Percentiles rank a stretch among this genome's conserved stretches.
phyloP scores from a whole-genome alignment of 1,284 basidiomycete genomes.

The Erythrobasidium hasegawianum region DNA sequence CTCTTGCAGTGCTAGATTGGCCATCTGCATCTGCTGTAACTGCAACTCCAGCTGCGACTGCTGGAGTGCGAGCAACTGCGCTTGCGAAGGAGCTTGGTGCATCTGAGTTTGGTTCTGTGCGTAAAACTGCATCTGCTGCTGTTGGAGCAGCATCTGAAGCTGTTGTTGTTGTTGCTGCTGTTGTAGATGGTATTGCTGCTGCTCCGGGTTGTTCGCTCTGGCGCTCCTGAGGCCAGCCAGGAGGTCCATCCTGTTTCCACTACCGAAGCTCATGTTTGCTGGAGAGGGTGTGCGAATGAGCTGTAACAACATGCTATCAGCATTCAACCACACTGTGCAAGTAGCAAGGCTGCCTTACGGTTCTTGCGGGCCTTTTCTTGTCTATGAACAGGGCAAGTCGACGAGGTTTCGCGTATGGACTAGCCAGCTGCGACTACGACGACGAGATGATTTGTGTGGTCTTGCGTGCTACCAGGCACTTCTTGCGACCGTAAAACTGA shows the following conservation, averaged over 20 bases:
- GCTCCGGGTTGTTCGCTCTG: not conserved
- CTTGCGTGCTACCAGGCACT: no score
- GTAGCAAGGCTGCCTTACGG: no score
- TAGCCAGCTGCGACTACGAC: no score
- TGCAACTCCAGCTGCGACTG: conserved; percentile 34
- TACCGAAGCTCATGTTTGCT: conserved; percentile 11
- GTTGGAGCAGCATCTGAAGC: conserved; percentile 15
- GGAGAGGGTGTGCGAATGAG: not conserved
- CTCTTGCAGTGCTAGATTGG: conserved; percentile 28
- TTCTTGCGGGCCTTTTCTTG: no score
- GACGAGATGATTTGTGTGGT: no score
- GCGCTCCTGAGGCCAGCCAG: conserved; percentile 20
- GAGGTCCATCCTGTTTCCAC: conserved; percentile 11
- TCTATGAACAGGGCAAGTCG: no score
- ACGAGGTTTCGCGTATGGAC: no score
- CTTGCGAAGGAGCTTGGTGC: conserved; percentile 20
- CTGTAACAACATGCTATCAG: no score
- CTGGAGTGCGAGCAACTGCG: conserved; percentile 24
- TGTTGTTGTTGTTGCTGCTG: conserved; percentile 28
- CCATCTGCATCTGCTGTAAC: conserved; percentile 33
- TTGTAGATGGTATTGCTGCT: conserved; percentile 20
- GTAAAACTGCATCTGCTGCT: conserved; percentile 5
- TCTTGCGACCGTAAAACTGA: no score
- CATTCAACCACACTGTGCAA: no score
- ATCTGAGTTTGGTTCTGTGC: conserved; percentile 6